These are phyloP conservation scores for Claviceps sp. DNA, from an alignment of 2,329 filamentous ascomycete species.

Conservation along the genomic window DNA sequence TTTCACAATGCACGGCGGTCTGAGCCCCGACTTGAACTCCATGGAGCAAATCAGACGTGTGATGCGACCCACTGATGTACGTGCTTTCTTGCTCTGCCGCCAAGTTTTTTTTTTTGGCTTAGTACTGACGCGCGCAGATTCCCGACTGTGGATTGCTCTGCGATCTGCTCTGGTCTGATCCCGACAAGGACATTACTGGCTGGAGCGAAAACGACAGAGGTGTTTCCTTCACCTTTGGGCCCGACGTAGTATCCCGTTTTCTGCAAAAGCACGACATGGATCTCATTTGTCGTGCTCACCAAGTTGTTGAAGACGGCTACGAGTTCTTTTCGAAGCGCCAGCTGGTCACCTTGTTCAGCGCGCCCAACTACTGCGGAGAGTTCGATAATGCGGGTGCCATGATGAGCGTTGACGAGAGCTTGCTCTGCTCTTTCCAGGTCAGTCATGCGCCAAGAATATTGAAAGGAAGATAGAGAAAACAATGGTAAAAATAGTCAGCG, in stretches of 20 bases:
- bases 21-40: slow-evolving; percentile 94
- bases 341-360: slow-evolving; percentile 92
- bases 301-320: slow-evolving; percentile 97
- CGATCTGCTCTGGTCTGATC: slow-evolving; percentile 96
- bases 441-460: slow-evolving; percentile 10
- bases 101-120: too few species aligned
- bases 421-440: slow-evolving; percentile 98
- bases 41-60: slow-evolving; percentile 99
- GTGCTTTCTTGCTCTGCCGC: slow-evolving; percentile 24
- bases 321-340: slow-evolving; percentile 99
- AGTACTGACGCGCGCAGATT: slow-evolving; percentile 47
- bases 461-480: neutral
- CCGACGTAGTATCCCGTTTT: slow-evolving; percentile 93
- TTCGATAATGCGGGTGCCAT: slow-evolving; percentile 99
- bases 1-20: slow-evolving; percentile 97
- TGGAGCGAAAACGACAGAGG: slow-evolving; percentile 99
- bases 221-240: slow-evolving; percentile 96
- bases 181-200: slow-evolving; percentile 96
- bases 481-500: neutral
- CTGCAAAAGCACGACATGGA: slow-evolving; percentile 99
- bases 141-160: slow-evolving; percentile 95
- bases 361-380: slow-evolving; percentile 98
- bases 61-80: slow-evolving; percentile 96
- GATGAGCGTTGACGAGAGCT: slow-evolving; percentile 99
- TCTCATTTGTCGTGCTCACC: slow-evolving; percentile 94